Evolutionary conservation across 768 basidiomycete species (phyloP).

Genomic region (Hydnum rufescens): DNA sequence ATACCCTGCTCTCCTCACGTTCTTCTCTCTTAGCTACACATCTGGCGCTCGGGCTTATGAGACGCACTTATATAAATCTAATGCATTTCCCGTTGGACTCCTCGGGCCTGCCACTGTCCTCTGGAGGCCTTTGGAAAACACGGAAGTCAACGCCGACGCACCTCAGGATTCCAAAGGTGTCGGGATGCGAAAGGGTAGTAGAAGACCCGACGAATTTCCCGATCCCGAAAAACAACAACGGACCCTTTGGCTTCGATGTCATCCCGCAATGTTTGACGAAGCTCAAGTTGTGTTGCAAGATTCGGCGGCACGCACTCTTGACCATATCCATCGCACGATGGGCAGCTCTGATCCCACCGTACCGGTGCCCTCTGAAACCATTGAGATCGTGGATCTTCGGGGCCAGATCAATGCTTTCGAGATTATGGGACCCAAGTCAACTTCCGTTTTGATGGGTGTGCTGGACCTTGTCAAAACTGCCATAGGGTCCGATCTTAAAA

Average conservation of each 20-base stretch:
- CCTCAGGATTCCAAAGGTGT: not conserved
- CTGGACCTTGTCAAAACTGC: constrained; percentile 19
- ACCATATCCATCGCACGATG: constrained; percentile 18
- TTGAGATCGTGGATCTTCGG: constrained; percentile 55
- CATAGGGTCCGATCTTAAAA: no score
- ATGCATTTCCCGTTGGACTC: constrained; percentile 44
- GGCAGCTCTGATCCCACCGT: constrained; percentile 10
- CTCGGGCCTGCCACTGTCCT: constrained; percentile 54
- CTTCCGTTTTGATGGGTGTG: constrained; percentile 33
- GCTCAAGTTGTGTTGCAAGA: constrained; percentile 32
- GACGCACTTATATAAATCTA: constrained; percentile 43
- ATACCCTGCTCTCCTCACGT: not conserved
- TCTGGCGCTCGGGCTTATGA: constrained; percentile 46
- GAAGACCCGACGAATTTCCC: not conserved
- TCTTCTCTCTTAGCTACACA: constrained; percentile 28
- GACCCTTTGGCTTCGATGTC: constrained; percentile 54
- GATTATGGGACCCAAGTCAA: constrained; percentile 71
- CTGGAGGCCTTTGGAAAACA: constrained; percentile 33
- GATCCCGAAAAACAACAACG: constrained; percentile 16
- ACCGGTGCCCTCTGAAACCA: constrained; percentile 4
- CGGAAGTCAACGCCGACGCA: not conserved
- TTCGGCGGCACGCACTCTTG: constrained; percentile 32
- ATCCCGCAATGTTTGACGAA: constrained; percentile 49
- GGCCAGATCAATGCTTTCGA: constrained; percentile 66
- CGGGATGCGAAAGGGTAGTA: not conserved